These are phyloP conservation scores for Penicillium hesseltinei DNA, from an alignment of 2,329 filamentous ascomycete genomes.

Conservation along the genomic window DNA sequence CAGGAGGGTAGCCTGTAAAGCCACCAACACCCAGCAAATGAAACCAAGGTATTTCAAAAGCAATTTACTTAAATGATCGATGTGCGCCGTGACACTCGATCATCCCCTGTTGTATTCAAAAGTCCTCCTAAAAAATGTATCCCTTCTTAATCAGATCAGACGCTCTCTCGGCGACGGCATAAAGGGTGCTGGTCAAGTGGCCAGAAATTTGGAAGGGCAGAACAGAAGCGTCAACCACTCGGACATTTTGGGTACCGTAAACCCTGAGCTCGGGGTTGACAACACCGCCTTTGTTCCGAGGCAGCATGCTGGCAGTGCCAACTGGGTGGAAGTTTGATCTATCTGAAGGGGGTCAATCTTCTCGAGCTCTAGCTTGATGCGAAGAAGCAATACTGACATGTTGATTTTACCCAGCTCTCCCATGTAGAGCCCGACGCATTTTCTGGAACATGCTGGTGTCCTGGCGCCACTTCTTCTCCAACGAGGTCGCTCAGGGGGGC, in stretches of 20 bases:
- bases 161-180: constrained; percentile 33
- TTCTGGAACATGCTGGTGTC: constrained; percentile 19
- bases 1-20: too few relatives aligned
- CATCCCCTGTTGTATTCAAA: too few relatives aligned
- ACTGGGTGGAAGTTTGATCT: constrained; percentile 34
- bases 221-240: constrained; percentile 37
- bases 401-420: constrained; percentile 24
- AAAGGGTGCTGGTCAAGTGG: constrained; percentile 32
- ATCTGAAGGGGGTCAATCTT: constrained; percentile 11
- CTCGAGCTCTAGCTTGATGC: background rate
- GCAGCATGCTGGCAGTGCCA: constrained; percentile 36
- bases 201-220: constrained; percentile 32
- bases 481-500: constrained; percentile 23
- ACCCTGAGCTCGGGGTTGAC: constrained; percentile 30
- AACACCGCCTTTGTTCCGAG: constrained; percentile 34
- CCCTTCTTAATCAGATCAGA: constrained; percentile 33
- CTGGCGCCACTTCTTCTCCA: constrained; percentile 24
- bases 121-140: constrained; percentile 7
- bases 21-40: too few relatives aligned
- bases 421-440: constrained; percentile 23
- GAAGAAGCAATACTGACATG: constrained; percentile 21
- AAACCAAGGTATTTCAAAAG: too few relatives aligned
- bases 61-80: too few relatives aligned
- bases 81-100: too few relatives aligned
- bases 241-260: constrained; percentile 36